Conservation (phyloP, 164 flowering plant species). For the Euptelea pleiosperma region DNA sequence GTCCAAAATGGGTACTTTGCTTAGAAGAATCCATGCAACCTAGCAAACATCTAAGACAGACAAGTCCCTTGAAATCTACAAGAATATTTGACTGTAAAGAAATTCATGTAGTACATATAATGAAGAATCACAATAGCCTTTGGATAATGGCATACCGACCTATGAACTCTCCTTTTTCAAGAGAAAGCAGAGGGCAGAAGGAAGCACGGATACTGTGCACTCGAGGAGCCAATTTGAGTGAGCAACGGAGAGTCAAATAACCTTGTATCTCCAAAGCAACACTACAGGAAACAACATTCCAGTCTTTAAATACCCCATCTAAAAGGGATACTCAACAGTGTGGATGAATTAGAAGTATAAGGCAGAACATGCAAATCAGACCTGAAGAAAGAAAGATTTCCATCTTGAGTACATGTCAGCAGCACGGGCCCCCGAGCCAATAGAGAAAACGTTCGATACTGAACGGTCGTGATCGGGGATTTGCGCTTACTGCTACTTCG, state of each 20-base stretch:
- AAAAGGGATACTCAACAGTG: not conserved
- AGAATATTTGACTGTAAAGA: not conserved
- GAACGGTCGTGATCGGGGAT: slow-evolving; percentile 81
- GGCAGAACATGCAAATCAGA: slow-evolving; percentile 14
- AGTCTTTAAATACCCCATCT: not conserved
- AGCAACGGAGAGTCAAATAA: slow-evolving; percentile 87
- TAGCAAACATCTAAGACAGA: not conserved
- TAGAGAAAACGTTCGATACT: slow-evolving; percentile 90
- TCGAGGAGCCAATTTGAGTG: slow-evolving; percentile 82
- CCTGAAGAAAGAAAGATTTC: slow-evolving; percentile 88
- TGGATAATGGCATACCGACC: slow-evolving; percentile 45
- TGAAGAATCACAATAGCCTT: not conserved
- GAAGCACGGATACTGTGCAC: slow-evolving; percentile 79
- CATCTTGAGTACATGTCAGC: slow-evolving; percentile 81
- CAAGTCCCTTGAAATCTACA: not conserved
- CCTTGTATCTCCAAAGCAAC: slow-evolving; percentile 84
- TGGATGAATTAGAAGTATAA: not conserved
- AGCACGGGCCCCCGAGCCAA: slow-evolving; percentile 88
- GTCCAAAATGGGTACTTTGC: no score
- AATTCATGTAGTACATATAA: not conserved
- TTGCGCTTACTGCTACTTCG: slow-evolving; percentile 50
- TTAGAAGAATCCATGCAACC: no score
- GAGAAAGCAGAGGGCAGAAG: slow-evolving; percentile 93
- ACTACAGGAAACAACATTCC: slow-evolving; percentile 34
- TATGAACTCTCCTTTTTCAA: slow-evolving; percentile 93